Evolutionary conservation across 164 flowering plant genomes (phyloP).

Genomic region (Cinnamomum micranthum): DNA sequence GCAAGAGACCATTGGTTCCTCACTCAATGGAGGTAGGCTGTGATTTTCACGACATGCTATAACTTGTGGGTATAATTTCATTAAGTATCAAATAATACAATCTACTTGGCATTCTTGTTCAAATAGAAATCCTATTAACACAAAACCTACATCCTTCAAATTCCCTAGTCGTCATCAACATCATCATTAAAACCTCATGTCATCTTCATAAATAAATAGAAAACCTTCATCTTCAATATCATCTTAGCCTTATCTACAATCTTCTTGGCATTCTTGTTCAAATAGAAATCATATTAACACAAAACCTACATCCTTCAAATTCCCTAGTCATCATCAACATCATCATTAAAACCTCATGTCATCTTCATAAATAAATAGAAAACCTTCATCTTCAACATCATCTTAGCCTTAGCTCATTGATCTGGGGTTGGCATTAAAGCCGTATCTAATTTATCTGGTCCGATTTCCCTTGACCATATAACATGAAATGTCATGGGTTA

Average conservation of each 20-base stretch:
- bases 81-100: not conserved
- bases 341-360: no score
- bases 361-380: no score
- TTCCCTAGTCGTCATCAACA: not conserved
- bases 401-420: no score
- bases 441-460: no score
- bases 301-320: not conserved
- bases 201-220: no score
- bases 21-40: constrained; percentile 55
- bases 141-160: not conserved
- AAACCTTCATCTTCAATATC: no score
- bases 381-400: no score
- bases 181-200: no score
- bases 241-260: not conserved
- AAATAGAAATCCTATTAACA: not conserved
- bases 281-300: not conserved
- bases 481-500: no score
- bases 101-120: not conserved
- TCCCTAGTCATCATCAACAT: not conserved
- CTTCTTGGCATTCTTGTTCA: not conserved
- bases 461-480: no score
- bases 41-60: constrained; percentile 3
- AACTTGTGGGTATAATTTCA: not conserved
- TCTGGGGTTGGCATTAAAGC: no score
- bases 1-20: constrained; percentile 86